Evolutionary conservation across 2,329 filamentous ascomycete species (phyloP), one percentile per base, ranked within the genome.

Genomic region (Talaromyces sp.): DNA sequence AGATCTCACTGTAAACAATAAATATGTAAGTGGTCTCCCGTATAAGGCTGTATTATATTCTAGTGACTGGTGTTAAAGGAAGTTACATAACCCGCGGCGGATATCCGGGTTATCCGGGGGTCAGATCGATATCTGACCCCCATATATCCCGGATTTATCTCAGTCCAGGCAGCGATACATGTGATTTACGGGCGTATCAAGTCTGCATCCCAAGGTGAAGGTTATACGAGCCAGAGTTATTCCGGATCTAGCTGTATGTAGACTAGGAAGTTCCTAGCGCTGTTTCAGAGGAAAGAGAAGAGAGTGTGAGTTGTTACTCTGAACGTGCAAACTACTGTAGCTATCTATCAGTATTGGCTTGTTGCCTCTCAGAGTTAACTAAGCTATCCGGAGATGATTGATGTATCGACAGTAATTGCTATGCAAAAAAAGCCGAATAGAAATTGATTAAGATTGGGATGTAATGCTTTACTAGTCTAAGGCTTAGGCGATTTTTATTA

Each of bases 301-400:
- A 60, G 57, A 19, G 39, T 60, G 49, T 45, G 33, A 47, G 27
- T 47, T 60, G 57, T 60, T 60, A 60, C 39, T 45, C 56, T 52
- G 27, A 52, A 52, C 2, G 49, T 59, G 56, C 39, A 59, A 59
- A 59, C 7, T 37, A 37, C 11, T 37, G 8, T 13, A n/a, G 39
- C 39, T 31, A 31, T 31, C 16, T 43, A 43, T 43, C 39, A 43
- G 14, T 43, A 43, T 43, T 43, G 39, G 16, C 39, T n/a, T 43
- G 39, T 43, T 43, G 39, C n/a, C 39, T 43, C 14, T 19, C 39
- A 14, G 14, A 43, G 2, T 43, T 43, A n/a, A n/a, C 16, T 43
- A 14, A 43, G 39, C 39, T 14, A 43, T 43, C 14, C 39, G 39
- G 16, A 43, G 39, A 14, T 43, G 39, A 43, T 3, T 14, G 39